Base-by-base conservation (phyloP, 352 stramenopile genomes). In the Globisporangium splendens region DNA sequence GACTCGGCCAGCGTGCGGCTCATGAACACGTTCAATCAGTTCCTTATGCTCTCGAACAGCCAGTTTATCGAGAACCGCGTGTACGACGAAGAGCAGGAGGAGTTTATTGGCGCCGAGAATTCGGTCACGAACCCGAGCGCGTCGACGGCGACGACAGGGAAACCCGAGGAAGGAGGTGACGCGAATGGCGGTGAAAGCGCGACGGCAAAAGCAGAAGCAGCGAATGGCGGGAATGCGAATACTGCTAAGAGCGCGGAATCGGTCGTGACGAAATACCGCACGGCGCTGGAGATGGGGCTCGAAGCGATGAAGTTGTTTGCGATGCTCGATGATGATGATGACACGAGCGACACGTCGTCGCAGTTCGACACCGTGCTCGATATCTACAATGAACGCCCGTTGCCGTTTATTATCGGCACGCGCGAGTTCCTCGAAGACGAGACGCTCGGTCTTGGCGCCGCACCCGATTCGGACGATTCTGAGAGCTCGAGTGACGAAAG, bases 21-120 rank as follows among this genome's bases (percentile, higher is more conserved):
- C 0, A 75, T 79, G 20, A 95, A 95, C 72, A 88, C 83, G 33
- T 89, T 94, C 60, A 95, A 93, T 66, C 69, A 90, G 72, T 95
- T 95, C 61, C 74, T 95, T 13, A 82, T 92, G 83, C 72, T 93
- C 18, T 88, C 70, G 13, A 90, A 95, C 65, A 95, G 80, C 57
- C 86, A 95, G 69, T 95, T 95, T 59, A 91, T 95, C 44, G 86
- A 95, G 62, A 94, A 94, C 63, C 86, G 86, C 63, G 86, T 95
- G 46, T 94, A 94, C 66, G 86, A 94, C 63, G 83, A 94, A 46
- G 84, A 94, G 47, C 84, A 93, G 56, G 83, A 92, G 18, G 79
- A 91, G 62, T 72, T 85, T 41, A 83, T 80, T 17, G 69, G 62
- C 44, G 55, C 64, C 3, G 77, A 74, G n/a, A 64, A 50, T 3